A percentile compares a stretch with the other conserved stretches of the same genome.
Conservation (phyloP, 202 grass and related monocot species). For the Zoysia matrella region DNA sequence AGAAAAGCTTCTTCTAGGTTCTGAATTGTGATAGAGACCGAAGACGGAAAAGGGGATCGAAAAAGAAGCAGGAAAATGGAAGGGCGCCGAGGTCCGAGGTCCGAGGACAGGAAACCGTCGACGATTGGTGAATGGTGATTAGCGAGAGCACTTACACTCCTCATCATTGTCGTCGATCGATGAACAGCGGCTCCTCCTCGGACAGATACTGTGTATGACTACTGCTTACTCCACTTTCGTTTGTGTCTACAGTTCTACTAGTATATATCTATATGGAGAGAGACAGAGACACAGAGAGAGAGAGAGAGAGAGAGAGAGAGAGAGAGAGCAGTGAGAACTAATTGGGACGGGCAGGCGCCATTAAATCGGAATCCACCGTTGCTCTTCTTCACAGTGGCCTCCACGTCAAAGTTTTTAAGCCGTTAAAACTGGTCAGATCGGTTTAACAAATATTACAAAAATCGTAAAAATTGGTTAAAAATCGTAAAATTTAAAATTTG, state of each 20-base stretch:
- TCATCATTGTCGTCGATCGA: background rate
- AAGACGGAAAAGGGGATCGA: too few relatives aligned
- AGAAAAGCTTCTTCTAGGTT: background rate
- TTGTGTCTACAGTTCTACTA: background rate
- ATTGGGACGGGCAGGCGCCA: background rate
- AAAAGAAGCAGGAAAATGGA: too few relatives aligned
- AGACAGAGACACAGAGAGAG: too few relatives aligned
- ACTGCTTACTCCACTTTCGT: background rate
- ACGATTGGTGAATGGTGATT: background rate
- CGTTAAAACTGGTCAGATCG: too few relatives aligned
- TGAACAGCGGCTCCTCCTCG: background rate
- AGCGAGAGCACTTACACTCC: conserved; percentile 1
- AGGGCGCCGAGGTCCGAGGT: too few relatives aligned
- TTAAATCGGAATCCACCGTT: background rate
- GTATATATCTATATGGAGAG: background rate
- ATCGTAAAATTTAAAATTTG: too few relatives aligned
- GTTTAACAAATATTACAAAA: too few relatives aligned
- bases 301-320: conserved; percentile 31
- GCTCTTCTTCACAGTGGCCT: too few relatives aligned
- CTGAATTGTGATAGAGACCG: too few relatives aligned
- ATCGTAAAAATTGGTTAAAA: too few relatives aligned
- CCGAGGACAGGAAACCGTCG: too few relatives aligned
- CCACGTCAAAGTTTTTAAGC: background rate
- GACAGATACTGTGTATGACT: background rate
- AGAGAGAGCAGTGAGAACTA: background rate